Evolutionary conservation across 208 protist species (phyloP).

Genomic region (Trichomonas vaginalis): DNA sequence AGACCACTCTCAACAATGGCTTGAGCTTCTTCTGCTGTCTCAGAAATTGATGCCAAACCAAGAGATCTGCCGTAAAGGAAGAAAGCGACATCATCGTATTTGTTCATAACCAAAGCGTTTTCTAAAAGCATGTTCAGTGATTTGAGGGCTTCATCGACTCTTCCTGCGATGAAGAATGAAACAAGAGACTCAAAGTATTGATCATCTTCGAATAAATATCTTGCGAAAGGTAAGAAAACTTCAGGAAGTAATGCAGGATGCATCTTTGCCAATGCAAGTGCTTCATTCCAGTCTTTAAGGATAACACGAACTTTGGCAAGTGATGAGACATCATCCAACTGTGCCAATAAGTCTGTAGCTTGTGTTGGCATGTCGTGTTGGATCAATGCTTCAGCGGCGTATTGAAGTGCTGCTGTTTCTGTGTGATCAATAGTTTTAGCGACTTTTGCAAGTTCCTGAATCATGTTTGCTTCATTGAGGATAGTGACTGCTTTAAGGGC

Average conservation of each 20-base stretch:
- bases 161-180: background rate
- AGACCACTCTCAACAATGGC: background rate
- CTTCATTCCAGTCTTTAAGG: slow-evolving; percentile 10
- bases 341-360: background rate
- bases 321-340: background rate
- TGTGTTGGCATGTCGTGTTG: background rate
- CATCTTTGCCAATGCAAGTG: background rate
- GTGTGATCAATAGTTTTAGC: background rate
- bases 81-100: background rate
- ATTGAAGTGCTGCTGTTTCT: background rate
- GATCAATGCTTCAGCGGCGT: background rate
- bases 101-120: background rate
- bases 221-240: background rate
- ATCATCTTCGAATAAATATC: slow-evolving; percentile 1
- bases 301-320: background rate
- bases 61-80: background rate
- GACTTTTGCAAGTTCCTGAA: background rate
- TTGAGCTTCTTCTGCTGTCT: background rate
- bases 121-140: background rate
- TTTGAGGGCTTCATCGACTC: slow-evolving; percentile 1
- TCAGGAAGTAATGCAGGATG: background rate
- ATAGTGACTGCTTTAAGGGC: background rate
- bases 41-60: background rate
- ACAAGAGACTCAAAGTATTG: slow-evolving; percentile 10
- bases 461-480: slow-evolving; percentile 1